Base-by-base conservation (phyloP, 192 early-diverging fungal species). In the Entrophospora sp. region DNA sequence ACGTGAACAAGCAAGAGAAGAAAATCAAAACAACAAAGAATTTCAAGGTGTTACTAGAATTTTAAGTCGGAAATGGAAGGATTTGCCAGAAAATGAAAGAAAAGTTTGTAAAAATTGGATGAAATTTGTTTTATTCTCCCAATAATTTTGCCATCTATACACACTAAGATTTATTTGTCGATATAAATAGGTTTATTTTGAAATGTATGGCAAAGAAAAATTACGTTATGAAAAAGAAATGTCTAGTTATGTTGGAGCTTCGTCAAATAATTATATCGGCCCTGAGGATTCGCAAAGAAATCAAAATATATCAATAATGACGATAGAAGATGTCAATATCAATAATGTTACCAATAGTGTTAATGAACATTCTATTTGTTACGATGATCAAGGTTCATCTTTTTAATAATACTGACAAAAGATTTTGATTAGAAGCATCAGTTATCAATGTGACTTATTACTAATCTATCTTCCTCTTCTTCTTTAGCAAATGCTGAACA, bases 1-100 rank as follows among this genome's bases (percentile, higher is more conserved):
- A 57, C 68, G 76, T 9, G 71, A 74, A 43, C 70, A 68, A 42
- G 68, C 75, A 22, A 78, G 74, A 58, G 76, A 78, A 44, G 71
- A 75, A 32, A 46, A 72, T 8, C 70, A 66, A 13, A 70, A 48
- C 13, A 70, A 48, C 13, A 73, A 75, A 46, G 69, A 65, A 18
- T 61, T 68, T 24, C 64, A 66, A 10, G 71, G 75, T 27, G 61
- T 75, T 20, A 78, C 76, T 7, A 58, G 73, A 16, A 34, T 74
- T n/a, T 55, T 78, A 20, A 71, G 71, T 35, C 73, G 71, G 42
- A 72, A 66, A 61, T 78, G 76, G 76, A 75, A 78, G 45, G 68
- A 71, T 24, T 48, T 78, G 40, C 9, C 57, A 9, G 52, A 65
- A 9, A 62, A 71, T 18, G 71, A 78, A 34, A 73, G 73, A 60